These are phyloP conservation scores for Emergomyces pasteurianus DNA, from an alignment of 2,329 filamentous ascomycete genomes.

Conservation along the genomic window DNA sequence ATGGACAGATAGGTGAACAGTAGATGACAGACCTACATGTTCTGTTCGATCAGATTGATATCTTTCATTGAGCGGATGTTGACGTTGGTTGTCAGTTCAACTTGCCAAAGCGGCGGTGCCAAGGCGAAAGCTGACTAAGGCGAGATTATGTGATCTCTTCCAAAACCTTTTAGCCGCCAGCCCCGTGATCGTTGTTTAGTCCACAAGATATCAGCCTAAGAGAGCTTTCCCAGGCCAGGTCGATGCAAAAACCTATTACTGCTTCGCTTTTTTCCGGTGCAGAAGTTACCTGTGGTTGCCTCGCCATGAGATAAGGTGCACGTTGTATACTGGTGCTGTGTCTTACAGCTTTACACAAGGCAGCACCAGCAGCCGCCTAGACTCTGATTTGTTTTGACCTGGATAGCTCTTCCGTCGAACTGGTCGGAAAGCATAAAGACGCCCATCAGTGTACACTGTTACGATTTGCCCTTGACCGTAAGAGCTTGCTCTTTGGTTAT, in stretches of 20 bases:
- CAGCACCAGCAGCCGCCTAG: background rate
- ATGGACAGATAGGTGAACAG: background rate
- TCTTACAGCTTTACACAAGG: background rate
- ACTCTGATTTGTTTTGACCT: background rate
- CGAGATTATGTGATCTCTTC: background rate
- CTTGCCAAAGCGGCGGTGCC: no score
- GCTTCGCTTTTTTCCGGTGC: background rate
- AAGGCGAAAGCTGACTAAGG: background rate
- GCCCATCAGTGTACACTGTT: background rate
- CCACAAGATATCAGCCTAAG: background rate
- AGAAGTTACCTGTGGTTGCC: background rate
- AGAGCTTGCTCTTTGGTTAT: constrained; percentile 11
- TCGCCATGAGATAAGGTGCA: background rate
- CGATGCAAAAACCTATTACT: background rate
- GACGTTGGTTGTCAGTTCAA: background rate
- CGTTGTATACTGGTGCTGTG: background rate
- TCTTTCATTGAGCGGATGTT: background rate
- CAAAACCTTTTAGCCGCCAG: background rate
- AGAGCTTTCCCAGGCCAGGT: background rate
- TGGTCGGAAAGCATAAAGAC: background rate
- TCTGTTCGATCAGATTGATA: background rate
- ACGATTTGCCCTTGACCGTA: constrained; percentile 15
- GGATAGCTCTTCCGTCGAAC: background rate
- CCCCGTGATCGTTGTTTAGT: background rate
- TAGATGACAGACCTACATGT: background rate